Conservation (phyloP, 768 basidiomycete species). For the Coprinellus aureogranulatus region DNA sequence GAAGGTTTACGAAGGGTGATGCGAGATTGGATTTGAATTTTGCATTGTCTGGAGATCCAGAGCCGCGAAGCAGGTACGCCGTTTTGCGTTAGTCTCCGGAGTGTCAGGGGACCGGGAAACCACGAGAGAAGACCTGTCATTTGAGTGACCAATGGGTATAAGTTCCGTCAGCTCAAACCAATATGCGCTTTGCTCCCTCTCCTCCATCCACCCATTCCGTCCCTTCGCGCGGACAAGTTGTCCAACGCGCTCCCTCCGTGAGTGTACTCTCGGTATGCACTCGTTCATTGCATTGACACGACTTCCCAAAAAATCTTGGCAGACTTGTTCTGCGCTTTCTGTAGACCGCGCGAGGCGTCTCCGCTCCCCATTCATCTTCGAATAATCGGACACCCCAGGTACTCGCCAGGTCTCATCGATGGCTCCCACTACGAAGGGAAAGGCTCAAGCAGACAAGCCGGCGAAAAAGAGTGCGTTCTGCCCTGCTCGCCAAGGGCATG, state of each 20-base stretch:
- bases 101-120: constrained; percentile 39
- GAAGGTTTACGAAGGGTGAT: constrained; percentile 1
- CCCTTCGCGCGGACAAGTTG: constrained; percentile 12
- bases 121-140: constrained; percentile 51
- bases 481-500: constrained; percentile 5
- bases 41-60: constrained; percentile 3
- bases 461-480: constrained; percentile 55
- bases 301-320: constrained; percentile 9
- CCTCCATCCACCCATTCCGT: constrained; percentile 34
- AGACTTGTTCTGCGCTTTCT: constrained; percentile 7
- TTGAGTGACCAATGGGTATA: constrained; percentile 48
- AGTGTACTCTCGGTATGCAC: constrained; percentile 14
- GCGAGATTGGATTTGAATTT: constrained; percentile 12
- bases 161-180: constrained; percentile 55
- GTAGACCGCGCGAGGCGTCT: constrained; percentile 19
- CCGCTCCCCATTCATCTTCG: constrained; percentile 21
- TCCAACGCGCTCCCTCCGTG: constrained; percentile 1
- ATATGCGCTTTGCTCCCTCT: constrained; percentile 45
- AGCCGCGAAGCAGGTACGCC: constrained; percentile 12
- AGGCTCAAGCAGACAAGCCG: constrained; percentile 43
- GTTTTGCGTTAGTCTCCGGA: constrained; percentile 15
- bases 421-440: constrained; percentile 43
- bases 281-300: constrained; percentile 9
- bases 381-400: constrained; percentile 10
- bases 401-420: constrained; percentile 25